Conservation (phyloP, 2,329 filamentous ascomycete species). For the Ilyonectria robusta region DNA sequence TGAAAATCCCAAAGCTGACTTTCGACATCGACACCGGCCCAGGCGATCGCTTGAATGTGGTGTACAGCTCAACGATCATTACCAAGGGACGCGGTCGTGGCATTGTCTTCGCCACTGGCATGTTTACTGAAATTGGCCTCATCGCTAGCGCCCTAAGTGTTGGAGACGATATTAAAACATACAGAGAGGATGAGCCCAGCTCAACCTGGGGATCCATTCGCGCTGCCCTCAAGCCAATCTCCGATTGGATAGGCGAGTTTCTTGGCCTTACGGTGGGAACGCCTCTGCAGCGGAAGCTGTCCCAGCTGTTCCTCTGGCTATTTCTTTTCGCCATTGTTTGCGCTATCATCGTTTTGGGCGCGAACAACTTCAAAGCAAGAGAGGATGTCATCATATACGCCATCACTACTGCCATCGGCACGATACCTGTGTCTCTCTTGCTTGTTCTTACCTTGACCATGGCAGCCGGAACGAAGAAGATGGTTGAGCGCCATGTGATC, state of each 20-base stretch:
- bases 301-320: constrained; percentile 75
- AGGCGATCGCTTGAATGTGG: constrained; percentile 71
- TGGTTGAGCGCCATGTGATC: constrained; percentile 64
- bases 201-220: constrained; percentile 7
- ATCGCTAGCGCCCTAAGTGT: constrained; percentile 63
- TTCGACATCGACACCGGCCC: constrained; percentile 53
- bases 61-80: constrained; percentile 70
- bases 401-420: constrained; percentile 58
- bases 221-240: constrained; percentile 3
- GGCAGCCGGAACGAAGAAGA: constrained; percentile 62
- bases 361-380: constrained; percentile 53
- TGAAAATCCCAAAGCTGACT: constrained; percentile 61
- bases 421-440: constrained; percentile 62
- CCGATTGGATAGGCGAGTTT: constrained; percentile 53
- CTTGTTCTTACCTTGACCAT: constrained; percentile 69
- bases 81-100: constrained; percentile 71
- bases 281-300: constrained; percentile 77
- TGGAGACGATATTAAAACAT: constrained; percentile 30
- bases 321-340: constrained; percentile 38
- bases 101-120: constrained; percentile 72
- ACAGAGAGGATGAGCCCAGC: constrained; percentile 6
- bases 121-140: constrained; percentile 71
- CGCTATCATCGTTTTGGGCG: constrained; percentile 53
- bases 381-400: constrained; percentile 56
- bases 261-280: constrained; percentile 70